Base-by-base conservation (phyloP, 768 basidiomycete species). In the Mycena metata region DNA sequence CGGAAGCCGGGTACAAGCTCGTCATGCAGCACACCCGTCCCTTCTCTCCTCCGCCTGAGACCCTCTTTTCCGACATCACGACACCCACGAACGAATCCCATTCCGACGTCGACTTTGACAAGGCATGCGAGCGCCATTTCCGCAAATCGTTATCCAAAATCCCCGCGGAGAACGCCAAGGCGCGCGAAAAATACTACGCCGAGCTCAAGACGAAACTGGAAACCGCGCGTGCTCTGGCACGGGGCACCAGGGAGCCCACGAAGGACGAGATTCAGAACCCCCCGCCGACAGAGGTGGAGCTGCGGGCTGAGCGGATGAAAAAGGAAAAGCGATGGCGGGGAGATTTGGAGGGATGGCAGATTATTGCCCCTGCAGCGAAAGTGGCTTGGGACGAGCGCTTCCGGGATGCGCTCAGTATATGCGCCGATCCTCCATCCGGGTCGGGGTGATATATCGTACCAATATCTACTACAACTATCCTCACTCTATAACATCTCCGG, bases 291-390 rank as follows among this genome's bases (percentile, higher is more conserved):
- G 95, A 98, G 80, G 91, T 94, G 23, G 94, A 98, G 76, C 83
- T 99, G 64, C 88, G 92, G 50, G 91, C 91, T 43, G 96, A 98
- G 80, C 84, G 97, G 72, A 78, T 96, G 78, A 91, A 92, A 79
- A 97, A 96, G 81, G 97, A 99, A 81, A 78, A 89, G 72, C 84
- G 89, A 73, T 99, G 97, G 97, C 86, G 89, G 50, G 84, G 87
- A 23, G 93, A 96, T 73, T 80, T 92, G 61, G 84, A 84, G 57
- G 96, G 94, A 3, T 98, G 93, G 92, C 84, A 86, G 45, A 87
- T 96, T 61, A 83, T 96, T 61, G 84, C 88, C 62, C 89, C 90
- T 4, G 87, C 88, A 2, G 80, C 79, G 59, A 81, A 81, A 17
- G 89, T 93, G 15, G 84, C 83, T 24, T 99, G 96, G 96, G 92